These are phyloP conservation scores for Cyclocybe aegerita DNA, from an alignment of 768 basidiomycete genomes.

Conservation along the genomic window DNA sequence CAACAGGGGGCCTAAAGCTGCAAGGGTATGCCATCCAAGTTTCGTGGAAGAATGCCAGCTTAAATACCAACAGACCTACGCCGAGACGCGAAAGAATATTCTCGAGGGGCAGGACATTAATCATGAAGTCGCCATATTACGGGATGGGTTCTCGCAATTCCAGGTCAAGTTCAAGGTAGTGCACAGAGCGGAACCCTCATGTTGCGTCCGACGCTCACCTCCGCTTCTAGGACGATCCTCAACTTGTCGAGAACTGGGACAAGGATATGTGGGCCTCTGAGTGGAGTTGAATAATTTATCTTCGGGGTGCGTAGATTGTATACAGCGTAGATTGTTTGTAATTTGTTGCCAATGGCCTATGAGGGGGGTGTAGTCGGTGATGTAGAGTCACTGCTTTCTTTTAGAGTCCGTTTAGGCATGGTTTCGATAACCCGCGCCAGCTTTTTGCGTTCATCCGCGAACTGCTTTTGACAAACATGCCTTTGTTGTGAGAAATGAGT, in stretches of 20 bases:
- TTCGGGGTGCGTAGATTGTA: not conserved
- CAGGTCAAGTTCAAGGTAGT: conserved; percentile 66
- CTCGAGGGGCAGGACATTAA: conserved; percentile 38
- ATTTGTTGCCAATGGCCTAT: not conserved
- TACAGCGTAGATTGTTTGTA: not conserved
- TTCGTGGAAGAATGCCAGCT: not conserved
- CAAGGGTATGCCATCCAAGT: conserved; percentile 46
- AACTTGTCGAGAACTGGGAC: conserved; percentile 78
- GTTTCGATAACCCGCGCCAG: conserved; percentile 58
- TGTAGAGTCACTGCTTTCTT: conserved; percentile 24
- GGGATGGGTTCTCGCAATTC: conserved; percentile 72
- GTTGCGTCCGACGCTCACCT: not conserved
- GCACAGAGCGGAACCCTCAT: not conserved
- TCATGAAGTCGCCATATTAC: conserved; percentile 65
- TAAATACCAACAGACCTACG: conserved; percentile 53
- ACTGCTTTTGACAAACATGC: conserved; percentile 62
- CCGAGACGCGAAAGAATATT: conserved; percentile 54
- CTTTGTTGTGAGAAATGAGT: conserved; percentile 29
- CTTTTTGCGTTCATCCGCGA: conserved; percentile 52
- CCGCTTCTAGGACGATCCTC: conserved; percentile 56
- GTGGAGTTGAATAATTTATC: conserved; percentile 15
- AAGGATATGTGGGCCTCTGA: conserved; percentile 58
- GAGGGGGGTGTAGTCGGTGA: conserved; percentile 6
- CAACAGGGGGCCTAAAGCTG: conserved; percentile 74
- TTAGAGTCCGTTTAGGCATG: conserved; percentile 56